Evolutionary conservation across 352 stramenopile species (phyloP).

Genomic region (Phytophthora nicotianae): DNA sequence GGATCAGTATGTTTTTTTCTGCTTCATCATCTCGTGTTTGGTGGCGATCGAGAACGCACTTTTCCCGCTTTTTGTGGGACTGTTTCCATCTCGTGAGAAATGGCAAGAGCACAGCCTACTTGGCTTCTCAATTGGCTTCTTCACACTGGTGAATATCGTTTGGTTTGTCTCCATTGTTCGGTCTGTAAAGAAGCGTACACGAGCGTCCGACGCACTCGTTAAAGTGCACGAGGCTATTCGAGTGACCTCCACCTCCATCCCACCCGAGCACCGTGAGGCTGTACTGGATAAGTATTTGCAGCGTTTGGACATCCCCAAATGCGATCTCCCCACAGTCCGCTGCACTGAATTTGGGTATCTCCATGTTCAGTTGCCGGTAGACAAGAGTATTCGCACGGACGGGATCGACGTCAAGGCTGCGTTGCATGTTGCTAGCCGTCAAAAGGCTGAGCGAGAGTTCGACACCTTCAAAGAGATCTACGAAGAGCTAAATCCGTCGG

Average conservation of each 20-base stretch:
- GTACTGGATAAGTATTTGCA: slow-evolving; percentile 35
- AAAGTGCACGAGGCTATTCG: slow-evolving; percentile 47
- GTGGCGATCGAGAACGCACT: slow-evolving; percentile 65
- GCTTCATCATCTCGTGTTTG: slow-evolving; percentile 57
- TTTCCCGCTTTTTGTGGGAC: slow-evolving; percentile 41
- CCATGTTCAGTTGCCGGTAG: slow-evolving; percentile 36
- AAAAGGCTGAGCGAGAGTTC: slow-evolving; percentile 27
- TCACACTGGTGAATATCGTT: slow-evolving; percentile 49
- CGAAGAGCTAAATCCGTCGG: slow-evolving; percentile 23
- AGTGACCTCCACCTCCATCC: slow-evolving; percentile 40
- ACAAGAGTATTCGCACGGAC: slow-evolving; percentile 24
- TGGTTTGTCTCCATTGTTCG: slow-evolving; percentile 35
- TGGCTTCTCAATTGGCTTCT: slow-evolving; percentile 39
- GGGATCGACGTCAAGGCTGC: slow-evolving; percentile 13
- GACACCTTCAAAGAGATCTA: slow-evolving; percentile 33
- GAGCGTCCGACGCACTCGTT: slow-evolving; percentile 29
- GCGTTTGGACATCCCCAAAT: slow-evolving; percentile 14
- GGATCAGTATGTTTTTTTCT: slow-evolving; percentile 73
- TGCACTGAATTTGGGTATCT: slow-evolving; percentile 39
- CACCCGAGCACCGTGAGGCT: slow-evolving; percentile 27
- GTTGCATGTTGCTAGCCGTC: slow-evolving; percentile 13
- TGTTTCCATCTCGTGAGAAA: slow-evolving; percentile 18
- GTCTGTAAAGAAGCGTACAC: slow-evolving; percentile 38
- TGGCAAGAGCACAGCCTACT: slow-evolving; percentile 43
- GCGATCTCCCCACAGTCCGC: slow-evolving; percentile 29